Base-by-base conservation (phyloP, 164 flowering plant species). In the Houttuynia cordata region DNA sequence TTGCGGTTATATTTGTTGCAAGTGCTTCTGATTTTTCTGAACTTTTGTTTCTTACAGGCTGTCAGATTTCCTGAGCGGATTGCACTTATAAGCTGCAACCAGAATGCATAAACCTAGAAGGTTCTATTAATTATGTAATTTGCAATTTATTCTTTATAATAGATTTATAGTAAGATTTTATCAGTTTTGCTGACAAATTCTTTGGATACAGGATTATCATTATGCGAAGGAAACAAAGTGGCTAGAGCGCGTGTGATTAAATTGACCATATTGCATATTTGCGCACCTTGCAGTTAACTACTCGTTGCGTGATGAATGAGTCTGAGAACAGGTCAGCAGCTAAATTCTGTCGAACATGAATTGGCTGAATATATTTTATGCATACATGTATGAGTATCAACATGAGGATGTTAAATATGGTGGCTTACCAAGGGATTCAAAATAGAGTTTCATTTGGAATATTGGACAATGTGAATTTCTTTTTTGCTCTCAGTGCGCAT, bases 11-110 rank as follows among this genome's bases (percentile, higher is more conserved):
- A 49, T 45, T 22, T 57, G 6, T 57, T 21, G 17, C 10, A 22
- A 23, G 15, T 53, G 13, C 50, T 19, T 10, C 20, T 62, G 18
- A 13, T 0, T 42, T 37, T 8, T 50, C 39, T 62, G n/a, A 41
- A 23, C 49, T 55, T 67, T 25, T 57, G 41, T 54, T 45, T 15
- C 25, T 71, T 75, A 58, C 93, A 88, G 98, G 91, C 83, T 92
- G 41, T 83, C 98, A 9, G 95, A 92, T 58, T 87, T 88, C 74
- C 83, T 92, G 52, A 57, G 76, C 52, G 71, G 75, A 50, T 57
- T 92, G 83, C 86, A 56, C 42, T 63, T 91, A 50, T 67, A 68
- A 86, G 50, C 49, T 78, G 17, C 10, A 6, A 5, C 18, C 14
- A 17, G 41, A 53, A 51, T 39, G 24, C 45, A 34, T 45, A 14